Percentiles rank a stretch among this genome's conserved stretches.
phyloP scores from a whole-genome alignment of 2,329 filamentous ascomycete genomes.

The Thelonectria rubi region DNA sequence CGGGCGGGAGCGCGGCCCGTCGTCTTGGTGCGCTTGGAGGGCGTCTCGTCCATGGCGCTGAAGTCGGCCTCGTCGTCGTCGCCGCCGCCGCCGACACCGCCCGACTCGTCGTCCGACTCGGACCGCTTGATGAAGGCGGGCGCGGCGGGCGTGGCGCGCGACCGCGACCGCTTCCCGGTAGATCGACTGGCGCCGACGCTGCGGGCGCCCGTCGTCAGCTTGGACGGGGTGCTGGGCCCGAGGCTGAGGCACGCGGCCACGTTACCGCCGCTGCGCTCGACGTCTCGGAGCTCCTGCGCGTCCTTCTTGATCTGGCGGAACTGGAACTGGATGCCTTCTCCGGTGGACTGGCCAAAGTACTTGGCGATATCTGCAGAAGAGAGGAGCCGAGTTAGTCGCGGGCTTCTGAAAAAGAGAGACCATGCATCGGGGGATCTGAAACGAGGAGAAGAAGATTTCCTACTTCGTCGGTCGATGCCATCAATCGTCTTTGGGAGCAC shows the following conservation, averaged over 20 bases:
- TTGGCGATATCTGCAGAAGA: constrained; percentile 63
- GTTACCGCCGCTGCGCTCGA: constrained; percentile 56
- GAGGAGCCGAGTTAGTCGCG: constrained; percentile 12
- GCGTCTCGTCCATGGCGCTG: constrained; percentile 49
- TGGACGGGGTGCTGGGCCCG: constrained; percentile 45
- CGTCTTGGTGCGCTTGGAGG: constrained; percentile 48
- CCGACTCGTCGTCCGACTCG: constrained; percentile 40
- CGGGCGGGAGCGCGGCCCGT: constrained; percentile 34
- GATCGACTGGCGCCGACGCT: constrained; percentile 34
- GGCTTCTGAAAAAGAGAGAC: neutral
- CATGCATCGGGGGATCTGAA: neutral
- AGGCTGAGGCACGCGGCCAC: constrained; percentile 53
- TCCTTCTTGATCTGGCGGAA: constrained; percentile 65
- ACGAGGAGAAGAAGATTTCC: constrained; percentile 27
- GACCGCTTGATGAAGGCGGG: constrained; percentile 42
- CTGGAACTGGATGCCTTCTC: constrained; percentile 67
- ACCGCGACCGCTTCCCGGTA: constrained; percentile 43
- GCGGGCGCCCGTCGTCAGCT: constrained; percentile 34
- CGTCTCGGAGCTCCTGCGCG: constrained; percentile 57
- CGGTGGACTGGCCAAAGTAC: constrained; percentile 67
- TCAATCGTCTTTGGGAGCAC: constrained; percentile 51
- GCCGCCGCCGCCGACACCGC: constrained; percentile 42
- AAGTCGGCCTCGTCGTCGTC: constrained; percentile 45
- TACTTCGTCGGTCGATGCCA: constrained; percentile 54
- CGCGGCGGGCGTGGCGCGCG: neutral